Evolutionary conservation across 2,329 filamentous ascomycete species (phyloP).

Genomic region (Cladophialophora psammophila): DNA sequence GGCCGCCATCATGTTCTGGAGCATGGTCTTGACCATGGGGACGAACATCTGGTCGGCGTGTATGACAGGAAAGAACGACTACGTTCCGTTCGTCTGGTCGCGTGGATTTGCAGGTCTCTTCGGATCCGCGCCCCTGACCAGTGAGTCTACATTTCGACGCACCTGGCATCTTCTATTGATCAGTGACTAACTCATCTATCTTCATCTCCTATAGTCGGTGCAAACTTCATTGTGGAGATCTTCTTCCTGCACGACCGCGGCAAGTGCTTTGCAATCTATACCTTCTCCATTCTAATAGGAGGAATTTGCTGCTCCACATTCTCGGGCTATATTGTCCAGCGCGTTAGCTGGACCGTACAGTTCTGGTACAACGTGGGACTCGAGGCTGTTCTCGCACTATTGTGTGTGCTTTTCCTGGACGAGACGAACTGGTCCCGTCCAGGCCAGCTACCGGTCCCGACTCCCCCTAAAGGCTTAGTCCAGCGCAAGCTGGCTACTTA

Average conservation of each 20-base stretch:
- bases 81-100: slow-evolving; percentile 37
- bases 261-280: slow-evolving; percentile 38
- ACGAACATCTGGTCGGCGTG: slow-evolving; percentile 41
- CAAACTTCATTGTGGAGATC: slow-evolving; percentile 30
- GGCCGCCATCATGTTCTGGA: slow-evolving; percentile 40
- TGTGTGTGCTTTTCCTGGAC: slow-evolving; percentile 32
- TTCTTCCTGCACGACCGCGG: slow-evolving; percentile 42
- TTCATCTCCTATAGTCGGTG: background rate
- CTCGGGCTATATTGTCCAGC: slow-evolving; percentile 34
- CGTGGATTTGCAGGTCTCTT: slow-evolving; percentile 31
- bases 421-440: slow-evolving; percentile 30
- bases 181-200: background rate
- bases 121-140: background rate
- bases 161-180: slow-evolving; percentile 5
- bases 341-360: slow-evolving; percentile 25
- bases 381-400: slow-evolving; percentile 21
- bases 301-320: slow-evolving; percentile 28
- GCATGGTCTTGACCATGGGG: slow-evolving; percentile 32
- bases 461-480: slow-evolving; percentile 9
- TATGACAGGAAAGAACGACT: slow-evolving; percentile 40
- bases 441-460: slow-evolving; percentile 11
- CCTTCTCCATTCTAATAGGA: slow-evolving; percentile 30
- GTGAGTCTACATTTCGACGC: slow-evolving; percentile 14
- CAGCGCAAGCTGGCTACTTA: slow-evolving; percentile 31
- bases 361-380: slow-evolving; percentile 39